phyloP scores from a whole-genome alignment of 768 basidiomycete genomes.

The Lactarius vividus region DNA sequence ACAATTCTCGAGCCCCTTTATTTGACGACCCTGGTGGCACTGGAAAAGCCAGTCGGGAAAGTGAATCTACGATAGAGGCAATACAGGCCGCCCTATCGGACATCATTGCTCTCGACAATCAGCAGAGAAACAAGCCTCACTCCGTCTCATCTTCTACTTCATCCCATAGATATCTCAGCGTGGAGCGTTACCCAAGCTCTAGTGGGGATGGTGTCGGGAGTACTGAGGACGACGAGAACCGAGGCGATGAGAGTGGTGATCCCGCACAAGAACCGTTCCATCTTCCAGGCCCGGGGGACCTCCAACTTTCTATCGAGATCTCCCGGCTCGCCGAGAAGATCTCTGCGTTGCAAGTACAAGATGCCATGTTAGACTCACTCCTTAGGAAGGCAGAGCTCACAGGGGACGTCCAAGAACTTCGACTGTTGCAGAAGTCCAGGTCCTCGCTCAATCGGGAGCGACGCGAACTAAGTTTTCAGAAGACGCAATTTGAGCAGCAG shows the following conservation, averaged over 20 bases:
- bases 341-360: slow-evolving; percentile 72
- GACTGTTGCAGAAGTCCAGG: slow-evolving; percentile 78
- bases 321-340: slow-evolving; percentile 73
- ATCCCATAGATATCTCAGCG: slow-evolving; percentile 6
- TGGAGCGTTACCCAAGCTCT: neutral
- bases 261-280: slow-evolving; percentile 56
- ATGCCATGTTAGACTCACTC: slow-evolving; percentile 77
- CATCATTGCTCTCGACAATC: slow-evolving; percentile 85
- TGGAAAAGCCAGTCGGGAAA: slow-evolving; percentile 55
- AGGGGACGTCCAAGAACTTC: slow-evolving; percentile 83
- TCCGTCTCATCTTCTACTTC: slow-evolving; percentile 2
- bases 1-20: slow-evolving; percentile 65
- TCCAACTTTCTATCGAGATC: slow-evolving; percentile 87
- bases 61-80: slow-evolving; percentile 85
- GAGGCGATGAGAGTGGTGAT: slow-evolving; percentile 42
- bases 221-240: slow-evolving; percentile 39
- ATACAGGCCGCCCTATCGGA: slow-evolving; percentile 95
- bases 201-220: slow-evolving; percentile 43
- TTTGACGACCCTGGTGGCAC: slow-evolving; percentile 78
- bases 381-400: slow-evolving; percentile 95
- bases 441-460: slow-evolving; percentile 79
- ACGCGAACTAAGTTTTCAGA: slow-evolving; percentile 84
- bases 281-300: slow-evolving; percentile 83
- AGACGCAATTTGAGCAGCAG: slow-evolving; percentile 90
- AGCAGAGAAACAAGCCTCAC: slow-evolving; percentile 34